phyloP scores from a whole-genome alignment of 1,139 yeast species.

The Pichia sp. region DNA sequence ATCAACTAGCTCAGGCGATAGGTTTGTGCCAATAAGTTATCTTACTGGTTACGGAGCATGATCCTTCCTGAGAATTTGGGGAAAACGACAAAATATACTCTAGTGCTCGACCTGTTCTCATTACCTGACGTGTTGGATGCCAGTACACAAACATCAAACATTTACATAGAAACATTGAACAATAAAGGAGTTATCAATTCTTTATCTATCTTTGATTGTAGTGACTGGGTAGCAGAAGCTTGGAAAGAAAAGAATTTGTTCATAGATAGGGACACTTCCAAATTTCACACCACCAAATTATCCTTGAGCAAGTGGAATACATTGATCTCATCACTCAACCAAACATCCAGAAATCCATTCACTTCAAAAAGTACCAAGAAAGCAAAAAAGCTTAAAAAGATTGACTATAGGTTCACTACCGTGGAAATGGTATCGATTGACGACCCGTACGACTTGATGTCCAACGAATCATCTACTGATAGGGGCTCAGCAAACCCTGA shows the following conservation, averaged over 20 bases:
- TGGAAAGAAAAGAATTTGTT: slow-evolving; percentile 7
- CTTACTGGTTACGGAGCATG: too few species aligned
- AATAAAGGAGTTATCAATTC: slow-evolving; percentile 13
- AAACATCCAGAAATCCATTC: neutral
- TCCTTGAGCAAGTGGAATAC: neutral
- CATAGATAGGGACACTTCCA: neutral
- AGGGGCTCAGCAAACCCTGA: slow-evolving; percentile 23
- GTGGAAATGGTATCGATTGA: slow-evolving; percentile 29
- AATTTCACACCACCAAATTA: neutral
- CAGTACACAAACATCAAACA: neutral
- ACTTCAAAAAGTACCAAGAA: neutral
- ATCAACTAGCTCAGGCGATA: too few species aligned
- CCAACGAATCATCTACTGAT: neutral
- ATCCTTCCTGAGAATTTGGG: neutral
- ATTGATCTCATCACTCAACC: neutral
- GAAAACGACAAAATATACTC: slow-evolving; percentile 5
- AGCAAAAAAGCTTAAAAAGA: neutral
- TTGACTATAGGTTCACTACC: slow-evolving; percentile 29
- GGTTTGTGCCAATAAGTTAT: too few species aligned
- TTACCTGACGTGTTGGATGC: slow-evolving; percentile 3
- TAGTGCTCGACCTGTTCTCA: slow-evolving; percentile 10
- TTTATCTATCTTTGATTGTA: slow-evolving; percentile 1
- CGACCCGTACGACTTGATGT: neutral
- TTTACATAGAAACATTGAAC: slow-evolving; percentile 2
- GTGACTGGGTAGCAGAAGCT: slow-evolving; percentile 4